Conservation (phyloP, 768 basidiomycete species). For the Chiua virens region DNA sequence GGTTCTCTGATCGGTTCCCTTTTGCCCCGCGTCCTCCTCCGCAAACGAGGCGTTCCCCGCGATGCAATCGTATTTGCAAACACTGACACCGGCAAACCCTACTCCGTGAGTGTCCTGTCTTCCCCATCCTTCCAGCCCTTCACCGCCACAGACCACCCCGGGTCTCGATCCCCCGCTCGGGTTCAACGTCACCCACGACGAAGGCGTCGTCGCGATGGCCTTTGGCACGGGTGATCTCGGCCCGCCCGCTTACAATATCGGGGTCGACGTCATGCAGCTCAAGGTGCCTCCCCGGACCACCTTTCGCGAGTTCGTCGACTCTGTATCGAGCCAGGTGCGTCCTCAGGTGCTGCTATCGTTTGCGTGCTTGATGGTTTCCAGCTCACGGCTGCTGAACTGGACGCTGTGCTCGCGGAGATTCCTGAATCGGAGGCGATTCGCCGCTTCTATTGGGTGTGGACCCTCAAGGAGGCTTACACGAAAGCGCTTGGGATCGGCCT, state of each 20-base stretch:
- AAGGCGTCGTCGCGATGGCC: constrained; percentile 67
- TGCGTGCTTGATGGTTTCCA: constrained; percentile 20
- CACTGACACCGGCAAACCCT: constrained; percentile 75
- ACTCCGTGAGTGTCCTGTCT: constrained; percentile 49
- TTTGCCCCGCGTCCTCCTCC: constrained; percentile 63
- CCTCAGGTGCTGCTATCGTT: no score
- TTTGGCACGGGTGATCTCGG: constrained; percentile 46
- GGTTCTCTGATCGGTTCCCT: constrained; percentile 79
- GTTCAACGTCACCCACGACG: constrained; percentile 85
- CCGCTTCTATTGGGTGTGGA: constrained; percentile 83
- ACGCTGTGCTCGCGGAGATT: constrained; percentile 35
- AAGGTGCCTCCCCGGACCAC: constrained; percentile 58
- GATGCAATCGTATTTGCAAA: constrained; percentile 49
- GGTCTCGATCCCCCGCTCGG: constrained; percentile 55
- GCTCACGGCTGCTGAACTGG: constrained; percentile 43
- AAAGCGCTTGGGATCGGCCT: constrained; percentile 84
- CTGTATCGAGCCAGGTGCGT: constrained; percentile 64
- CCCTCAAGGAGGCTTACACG: constrained; percentile 88
- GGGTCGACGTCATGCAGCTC: constrained; percentile 83
- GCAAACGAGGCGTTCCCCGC: constrained; percentile 52
- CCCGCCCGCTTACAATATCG: constrained; percentile 57
- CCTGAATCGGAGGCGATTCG: constrained; percentile 52
- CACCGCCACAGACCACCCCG: constrained; percentile 41
- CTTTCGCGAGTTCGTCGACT: constrained; percentile 59
- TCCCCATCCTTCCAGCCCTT: constrained; percentile 2